Evolutionary conservation across 208 protist genomes (phyloP), one percentile per base, ranked within the genome.

Genomic region (Angomonas desouzai): DNA sequence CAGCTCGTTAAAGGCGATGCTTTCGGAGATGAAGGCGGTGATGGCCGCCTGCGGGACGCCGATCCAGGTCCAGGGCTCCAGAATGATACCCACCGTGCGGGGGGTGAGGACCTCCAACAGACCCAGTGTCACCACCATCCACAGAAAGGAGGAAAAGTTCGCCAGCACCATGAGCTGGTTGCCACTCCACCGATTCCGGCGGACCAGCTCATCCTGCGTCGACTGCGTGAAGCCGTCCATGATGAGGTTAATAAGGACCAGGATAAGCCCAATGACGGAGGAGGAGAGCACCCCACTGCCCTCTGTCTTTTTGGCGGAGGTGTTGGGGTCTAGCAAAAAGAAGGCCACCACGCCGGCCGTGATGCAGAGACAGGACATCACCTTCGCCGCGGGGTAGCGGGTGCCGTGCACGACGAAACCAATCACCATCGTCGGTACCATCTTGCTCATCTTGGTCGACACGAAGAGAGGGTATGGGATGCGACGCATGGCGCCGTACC

Each of bases 361-460:
- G 43, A 92, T 87, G 28, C 83, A 33, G 13, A 80, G 29, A 38
- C 81, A 89, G 2, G 85, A 70, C 10, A 72, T 13, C 29, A 87
- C 66, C 61, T 91, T 91, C 43, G 60, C 61, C 10, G 68, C 13
- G 1, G 80, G 73, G 70, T 92, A 94, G 23, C 76, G 82, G 16
- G 67, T 83, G 56, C 78, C 70, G 55, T 94, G 66, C 72, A 77
- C 89, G 29, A 89, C 40, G 36, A 83, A 79, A 9, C 89, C 89
- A 18, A 94, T 81, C 13, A 92, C 34, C 68, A 94, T 86, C 2
- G 90, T 81, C 0, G 89, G 89, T 16, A 94, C 66, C 85, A 94
- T 92, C 70, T 94, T 94, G 28, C 67, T 77, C 89, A 94, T 94
- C 68, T 94, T 94, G 7, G 80, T 71, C 0, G 85, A 79, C 20